phyloP scores from a whole-genome alignment of 768 basidiomycete genomes.

The Leccinum boreale region DNA sequence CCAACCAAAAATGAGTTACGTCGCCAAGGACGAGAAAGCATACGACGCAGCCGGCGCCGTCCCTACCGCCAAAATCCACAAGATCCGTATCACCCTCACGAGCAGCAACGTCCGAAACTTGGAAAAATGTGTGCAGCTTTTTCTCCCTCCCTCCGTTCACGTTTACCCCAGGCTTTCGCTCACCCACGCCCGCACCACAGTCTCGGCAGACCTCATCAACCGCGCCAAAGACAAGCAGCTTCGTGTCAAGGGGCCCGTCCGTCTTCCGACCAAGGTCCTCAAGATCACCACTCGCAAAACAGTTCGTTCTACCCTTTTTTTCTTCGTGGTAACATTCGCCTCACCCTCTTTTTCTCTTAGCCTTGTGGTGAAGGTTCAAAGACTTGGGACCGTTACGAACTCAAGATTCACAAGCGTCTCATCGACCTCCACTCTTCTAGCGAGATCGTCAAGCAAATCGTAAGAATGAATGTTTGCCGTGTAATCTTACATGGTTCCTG shows the following conservation, averaged over 20 bases:
- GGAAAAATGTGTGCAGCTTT: slow-evolving; percentile 79
- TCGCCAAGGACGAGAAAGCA: slow-evolving; percentile 98
- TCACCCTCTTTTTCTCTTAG: slow-evolving; percentile 36
- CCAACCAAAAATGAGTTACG: slow-evolving; percentile 84
- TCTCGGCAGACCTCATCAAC: slow-evolving; percentile 95
- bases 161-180: background rate
- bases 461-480: slow-evolving; percentile 41
- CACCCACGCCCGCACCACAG: slow-evolving; percentile 38
- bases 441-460: slow-evolving; percentile 99
- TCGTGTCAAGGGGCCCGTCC: slow-evolving; percentile 97
- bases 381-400: slow-evolving; percentile 99
- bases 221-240: slow-evolving; percentile 99
- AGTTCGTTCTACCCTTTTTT: slow-evolving; percentile 46
- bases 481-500: background rate
- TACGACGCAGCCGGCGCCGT: slow-evolving; percentile 92
- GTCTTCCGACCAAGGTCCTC: slow-evolving; percentile 97
- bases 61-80: slow-evolving; percentile 91
- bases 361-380: slow-evolving; percentile 99
- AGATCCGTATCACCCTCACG: slow-evolving; percentile 98
- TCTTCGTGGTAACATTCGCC: background rate
- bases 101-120: slow-evolving; percentile 97
- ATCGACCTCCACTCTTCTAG: slow-evolving; percentile 98
- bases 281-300: slow-evolving; percentile 99
- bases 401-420: slow-evolving; percentile 99
- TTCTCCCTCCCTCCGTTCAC: background rate